Evolutionary conservation across 805 yeast genomes (phyloP), one percentile per base, ranked within the genome.

Genomic region (Debaryomyces prosopidis): DNA sequence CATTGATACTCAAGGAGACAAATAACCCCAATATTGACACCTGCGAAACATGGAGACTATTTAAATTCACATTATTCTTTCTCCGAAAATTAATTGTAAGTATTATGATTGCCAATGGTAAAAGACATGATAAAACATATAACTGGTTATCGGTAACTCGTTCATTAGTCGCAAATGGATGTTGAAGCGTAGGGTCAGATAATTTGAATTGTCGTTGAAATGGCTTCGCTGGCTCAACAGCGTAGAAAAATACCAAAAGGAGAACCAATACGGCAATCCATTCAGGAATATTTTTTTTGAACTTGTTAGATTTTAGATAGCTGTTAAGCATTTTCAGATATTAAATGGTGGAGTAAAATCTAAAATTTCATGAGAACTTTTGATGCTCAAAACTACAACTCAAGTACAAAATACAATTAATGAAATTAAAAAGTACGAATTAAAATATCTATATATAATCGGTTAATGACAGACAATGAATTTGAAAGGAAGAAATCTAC

Each of bases 121-220:
- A 23, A 4, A 65, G 38, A 9, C 53, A 55, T 11, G 67, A 49
- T 34, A 59, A 53, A 5, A 65, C 19, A 44, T 69, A 69, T 26
- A 69, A 54, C 43, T 60, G 57, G 33, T 55, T 52, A 47, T 69
- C 71, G 18, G 64, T 58, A 5, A 67, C 60, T 27, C 66, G 57
- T 49, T 67, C 70, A 11, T 27, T 37, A 6, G 46, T 49, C 15
- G 69, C 65, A 42, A 63, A 66, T 10, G 68, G 64, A 45, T 66
- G 66, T 39, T 61, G 62, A 20, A 68, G 49, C 8, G 51, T 48
- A 6, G 65, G 52, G 46, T 67, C 68, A 35, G 50, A 45, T 30
- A 67, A 44, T 37, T 48, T 49, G 49, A 68, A 65, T 43, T 65
- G 62, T 32, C 71, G 43, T 9, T 54, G 47, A 39, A 64, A 60